phyloP scores from a whole-genome alignment of 2,329 filamentous ascomycete species.

The Pestalotiopsis sp. region DNA sequence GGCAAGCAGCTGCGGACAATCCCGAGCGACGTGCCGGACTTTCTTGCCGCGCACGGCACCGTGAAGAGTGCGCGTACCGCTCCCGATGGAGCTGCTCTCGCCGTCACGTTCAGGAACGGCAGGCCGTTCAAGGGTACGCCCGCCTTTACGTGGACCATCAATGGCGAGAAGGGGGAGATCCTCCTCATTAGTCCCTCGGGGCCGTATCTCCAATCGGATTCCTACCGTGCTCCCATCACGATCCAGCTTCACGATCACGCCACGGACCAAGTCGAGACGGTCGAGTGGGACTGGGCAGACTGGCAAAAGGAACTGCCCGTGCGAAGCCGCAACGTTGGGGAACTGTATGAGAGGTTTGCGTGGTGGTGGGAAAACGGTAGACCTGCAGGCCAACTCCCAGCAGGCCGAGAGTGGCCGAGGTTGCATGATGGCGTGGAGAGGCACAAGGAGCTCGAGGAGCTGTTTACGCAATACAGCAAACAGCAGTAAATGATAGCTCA shows the following conservation, averaged over 20 bases:
- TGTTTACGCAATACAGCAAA: conserved; percentile 24
- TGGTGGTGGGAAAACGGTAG: conserved; percentile 24
- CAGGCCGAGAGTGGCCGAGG: conserved; percentile 38
- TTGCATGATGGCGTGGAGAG: conserved; percentile 36
- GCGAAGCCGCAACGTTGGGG: conserved; percentile 51
- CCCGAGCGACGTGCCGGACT: conserved; percentile 47
- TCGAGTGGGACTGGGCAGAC: conserved; percentile 48
- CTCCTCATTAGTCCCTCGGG: conserved; percentile 35
- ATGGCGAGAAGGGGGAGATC: conserved; percentile 55
- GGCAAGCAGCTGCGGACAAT: conserved; percentile 35
- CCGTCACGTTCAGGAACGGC: conserved; percentile 49
- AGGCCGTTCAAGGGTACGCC: conserved; percentile 50
- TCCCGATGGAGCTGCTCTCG: conserved; percentile 41
- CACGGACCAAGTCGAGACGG: conserved; percentile 43
- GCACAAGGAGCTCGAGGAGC: conserved; percentile 22
- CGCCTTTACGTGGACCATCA: conserved; percentile 50
- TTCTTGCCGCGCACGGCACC: conserved; percentile 41
- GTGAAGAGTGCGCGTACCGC: conserved; percentile 31
- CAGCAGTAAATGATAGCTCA: background rate
- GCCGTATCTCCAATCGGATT: conserved; percentile 28
- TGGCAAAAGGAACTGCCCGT: conserved; percentile 50
- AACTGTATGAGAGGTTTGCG: conserved; percentile 60
- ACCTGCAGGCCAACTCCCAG: conserved; percentile 20
- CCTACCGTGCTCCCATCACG: conserved; percentile 43
- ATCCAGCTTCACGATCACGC: conserved; percentile 54